Evolutionary conservation across 106 monocot genomes (phyloP), one percentile per base, ranked within the genome.

Genomic region (Chionographis japonica): DNA sequence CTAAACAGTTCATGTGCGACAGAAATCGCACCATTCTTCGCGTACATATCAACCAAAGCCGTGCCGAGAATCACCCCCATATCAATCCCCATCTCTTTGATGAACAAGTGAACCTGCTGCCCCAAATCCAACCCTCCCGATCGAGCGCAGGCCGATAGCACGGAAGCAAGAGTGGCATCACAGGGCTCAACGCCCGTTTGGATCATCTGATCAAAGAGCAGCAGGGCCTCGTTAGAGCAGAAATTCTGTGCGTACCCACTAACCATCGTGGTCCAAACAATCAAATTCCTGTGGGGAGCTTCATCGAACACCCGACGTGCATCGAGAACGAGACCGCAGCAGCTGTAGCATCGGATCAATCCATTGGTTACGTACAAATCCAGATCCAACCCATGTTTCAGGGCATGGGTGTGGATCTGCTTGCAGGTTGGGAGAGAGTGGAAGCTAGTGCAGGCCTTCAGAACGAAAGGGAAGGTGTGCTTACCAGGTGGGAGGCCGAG

Each of bases 401-500:
- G 11, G n/a, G 75, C 79, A 2, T 86, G 92, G 7, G 72, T 8
- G 17, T 93, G 92, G 36, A 84, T 19, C 72, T 93, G 92, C 9
- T n/a, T 6, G 58, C 72, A 14, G 19, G 58, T 13, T 11, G 56
- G 13, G 20, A 65, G 50, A 20, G 73, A 70, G 17, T 15, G 14
- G 18, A 16, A 38, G 50, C 68, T 78, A 14, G 77, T 61, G 68
- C 79, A 74, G 50, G 79, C 92, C 68, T 88, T 88, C 77, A 93
- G 92, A 17, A 86, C 59, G 65, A 93, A 93, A 27, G 92, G 85
- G 78, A 86, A 93, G 56, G 92, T 93, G 83, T 93, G 92, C 53
- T 63, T 70, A 27, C 92, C 92, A 0, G 88, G 83, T 15, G 78
- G 56, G 53, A 54, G n/a, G 41, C 69, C 50, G 12, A 37, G 41